Percentiles rank a stretch among this genome's conserved stretches.
Conservation (phyloP, 257 asterid genomes). For the Solanum pimpinellifolium region DNA sequence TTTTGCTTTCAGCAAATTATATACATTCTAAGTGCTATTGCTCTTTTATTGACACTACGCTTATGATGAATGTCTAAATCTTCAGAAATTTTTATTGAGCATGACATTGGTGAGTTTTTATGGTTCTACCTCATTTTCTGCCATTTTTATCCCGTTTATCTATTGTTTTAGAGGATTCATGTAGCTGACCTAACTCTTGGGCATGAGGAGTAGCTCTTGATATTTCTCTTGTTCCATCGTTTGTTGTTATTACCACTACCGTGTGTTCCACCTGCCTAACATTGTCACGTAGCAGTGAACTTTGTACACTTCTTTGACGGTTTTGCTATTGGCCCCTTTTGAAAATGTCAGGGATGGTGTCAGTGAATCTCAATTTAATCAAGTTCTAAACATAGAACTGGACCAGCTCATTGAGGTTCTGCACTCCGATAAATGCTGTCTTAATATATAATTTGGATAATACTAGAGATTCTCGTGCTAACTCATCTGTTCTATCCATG, state of each 20-base stretch:
- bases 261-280: background rate
- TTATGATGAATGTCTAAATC: background rate
- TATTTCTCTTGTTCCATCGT: background rate
- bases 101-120: background rate
- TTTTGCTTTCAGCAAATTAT: background rate
- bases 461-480: background rate
- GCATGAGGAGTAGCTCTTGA: background rate
- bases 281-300: background rate
- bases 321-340: background rate
- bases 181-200: background rate
- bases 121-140: background rate
- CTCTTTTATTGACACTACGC: background rate
- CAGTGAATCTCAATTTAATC: slow-evolving; percentile 80
- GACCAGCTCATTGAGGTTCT: slow-evolving; percentile 78
- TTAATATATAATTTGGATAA: background rate
- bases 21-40: background rate
- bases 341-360: slow-evolving; percentile 63
- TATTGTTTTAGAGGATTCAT: background rate
- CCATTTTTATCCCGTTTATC: background rate
- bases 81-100: background rate
- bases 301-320: background rate
- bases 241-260: background rate
- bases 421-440: background rate
- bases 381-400: slow-evolving; percentile 71
- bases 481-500: slow-evolving; percentile 2